phyloP scores from a whole-genome alignment of 192 early-diverging fungal genomes.

The Obelidium mucronatum region DNA sequence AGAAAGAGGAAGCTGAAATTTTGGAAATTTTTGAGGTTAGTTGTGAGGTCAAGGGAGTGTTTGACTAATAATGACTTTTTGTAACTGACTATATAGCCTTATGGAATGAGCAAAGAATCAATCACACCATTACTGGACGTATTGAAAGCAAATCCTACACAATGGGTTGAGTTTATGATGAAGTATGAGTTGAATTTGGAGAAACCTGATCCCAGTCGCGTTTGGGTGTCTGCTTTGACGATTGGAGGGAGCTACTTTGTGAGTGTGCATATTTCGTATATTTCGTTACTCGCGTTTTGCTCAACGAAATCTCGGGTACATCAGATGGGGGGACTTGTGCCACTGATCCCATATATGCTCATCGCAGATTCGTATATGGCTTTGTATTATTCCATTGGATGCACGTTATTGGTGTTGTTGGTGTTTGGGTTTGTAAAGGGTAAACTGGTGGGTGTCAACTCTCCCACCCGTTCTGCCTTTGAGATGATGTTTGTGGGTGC shows the following conservation, averaged over 20 bases:
- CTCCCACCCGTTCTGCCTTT: constrained; percentile 13
- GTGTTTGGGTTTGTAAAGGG: constrained; percentile 69
- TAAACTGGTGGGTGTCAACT: constrained; percentile 42
- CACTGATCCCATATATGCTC: constrained; percentile 66
- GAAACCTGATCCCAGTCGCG: constrained; percentile 60
- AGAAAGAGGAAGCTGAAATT: constrained; percentile 65
- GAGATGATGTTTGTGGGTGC: constrained; percentile 43
- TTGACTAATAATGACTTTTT: neutral
- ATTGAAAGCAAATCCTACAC: constrained; percentile 57
- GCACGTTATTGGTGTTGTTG: constrained; percentile 61
- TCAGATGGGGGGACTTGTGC: constrained; percentile 66
- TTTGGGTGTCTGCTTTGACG: constrained; percentile 64
- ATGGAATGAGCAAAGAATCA: constrained; percentile 59
- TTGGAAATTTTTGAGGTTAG: constrained; percentile 58
- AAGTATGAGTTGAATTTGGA: constrained; percentile 69
- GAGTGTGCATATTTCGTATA: neutral
- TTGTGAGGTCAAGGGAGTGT: neutral
- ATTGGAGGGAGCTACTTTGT: constrained; percentile 67
- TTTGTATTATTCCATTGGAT: constrained; percentile 57
- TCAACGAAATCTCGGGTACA: constrained; percentile 48
- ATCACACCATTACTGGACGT: constrained; percentile 59
- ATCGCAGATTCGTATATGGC: constrained; percentile 48
- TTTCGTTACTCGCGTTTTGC: neutral
- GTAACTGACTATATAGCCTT: constrained; percentile 30
- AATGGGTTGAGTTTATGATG: constrained; percentile 81